Evolutionary conservation across 495 filamentous ascomycete species (phyloP).

Genomic region (Aspergillus baeticus): DNA sequence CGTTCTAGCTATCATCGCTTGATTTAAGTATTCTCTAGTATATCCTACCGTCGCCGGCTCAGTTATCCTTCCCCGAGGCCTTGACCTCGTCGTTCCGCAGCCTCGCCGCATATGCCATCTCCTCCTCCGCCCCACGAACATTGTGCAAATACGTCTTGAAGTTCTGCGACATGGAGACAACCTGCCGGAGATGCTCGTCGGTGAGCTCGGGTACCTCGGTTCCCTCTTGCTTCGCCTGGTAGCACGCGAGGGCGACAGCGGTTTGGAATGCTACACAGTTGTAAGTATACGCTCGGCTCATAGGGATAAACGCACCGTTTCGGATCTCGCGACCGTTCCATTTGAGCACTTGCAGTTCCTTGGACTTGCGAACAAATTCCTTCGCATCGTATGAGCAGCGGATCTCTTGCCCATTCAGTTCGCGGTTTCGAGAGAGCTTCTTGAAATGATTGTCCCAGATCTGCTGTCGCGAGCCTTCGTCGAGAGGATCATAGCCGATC

Average conservation of each 20-base stretch:
- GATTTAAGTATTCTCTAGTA: too few species aligned
- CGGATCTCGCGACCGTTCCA: conserved; percentile 1
- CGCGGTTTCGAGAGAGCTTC: neutral
- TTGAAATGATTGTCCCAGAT: neutral
- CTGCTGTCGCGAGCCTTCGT: neutral
- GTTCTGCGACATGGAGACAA: neutral
- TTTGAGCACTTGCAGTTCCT: neutral
- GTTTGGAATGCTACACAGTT: conserved; percentile 1
- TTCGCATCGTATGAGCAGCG: neutral
- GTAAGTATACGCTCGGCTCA: neutral
- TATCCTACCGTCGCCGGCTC: neutral
- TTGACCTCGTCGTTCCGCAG: neutral
- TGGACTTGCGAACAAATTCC: neutral
- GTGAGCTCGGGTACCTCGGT: neutral
- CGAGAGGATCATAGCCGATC: neutral
- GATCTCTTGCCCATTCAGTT: neutral
- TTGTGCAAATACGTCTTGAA: neutral
- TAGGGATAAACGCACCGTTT: neutral
- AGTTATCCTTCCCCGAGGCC: neutral
- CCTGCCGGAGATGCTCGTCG: neutral
- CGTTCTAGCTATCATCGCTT: too few species aligned
- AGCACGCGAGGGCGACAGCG: neutral
- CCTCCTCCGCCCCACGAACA: neutral
- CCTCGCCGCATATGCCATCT: neutral
- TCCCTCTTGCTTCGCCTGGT: neutral